Evolutionary conservation across 768 basidiomycete species (phyloP), one percentile per base, ranked within the genome.

Genomic region (Tephrocybe sp.): DNA sequence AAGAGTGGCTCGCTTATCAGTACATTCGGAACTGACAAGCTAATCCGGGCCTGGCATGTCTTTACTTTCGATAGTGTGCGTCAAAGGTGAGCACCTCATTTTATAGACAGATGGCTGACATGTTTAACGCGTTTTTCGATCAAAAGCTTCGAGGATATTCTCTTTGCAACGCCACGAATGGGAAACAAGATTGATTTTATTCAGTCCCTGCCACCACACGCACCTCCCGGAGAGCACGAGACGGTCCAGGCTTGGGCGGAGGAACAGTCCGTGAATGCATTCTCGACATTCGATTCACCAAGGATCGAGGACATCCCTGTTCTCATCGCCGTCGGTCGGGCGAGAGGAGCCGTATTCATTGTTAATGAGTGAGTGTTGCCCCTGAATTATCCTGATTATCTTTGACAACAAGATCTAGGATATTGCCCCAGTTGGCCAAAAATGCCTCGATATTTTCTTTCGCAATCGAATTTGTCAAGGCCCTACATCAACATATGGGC

Each of bases 41-140:
- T 64, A 16, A 28, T 58, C 26, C 43, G 53, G 16, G 60, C 59
- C 15, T 62, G 60, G 55, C 55, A 59, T 18, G 34, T 47, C 1
- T 67, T 66, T 28, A 53, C 57, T 15, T 66, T 66, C 35, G 60
- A 62, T 8, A 39, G 21, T 1, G 53, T 66, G 30, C 55, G 47
- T 32, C 19, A 35, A 24, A 59, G 52, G 65, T 66, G 13, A 42
- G 61, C 52, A 13, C n/a, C 9, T 31, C 9, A 9, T 19, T 34
- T 22, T n/a, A 19, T 26, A 11, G 19, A 19, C 11, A 13, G 7
- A 27, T 34, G 16, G 11, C 9, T 37, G 37, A 25, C 8, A 24
- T 6, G 3, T 16, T 24, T 4, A 2, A 21, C 27, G 7, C 9
- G 5, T 4, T 31, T 27, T 1, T 12, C n/a, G n/a, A n/a, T n/a